Evolutionary conservation across 2,329 filamentous ascomycete species (phyloP), one percentile per base, ranked within the genome.

Genomic region (Aureobasidium subglaciale): DNA sequence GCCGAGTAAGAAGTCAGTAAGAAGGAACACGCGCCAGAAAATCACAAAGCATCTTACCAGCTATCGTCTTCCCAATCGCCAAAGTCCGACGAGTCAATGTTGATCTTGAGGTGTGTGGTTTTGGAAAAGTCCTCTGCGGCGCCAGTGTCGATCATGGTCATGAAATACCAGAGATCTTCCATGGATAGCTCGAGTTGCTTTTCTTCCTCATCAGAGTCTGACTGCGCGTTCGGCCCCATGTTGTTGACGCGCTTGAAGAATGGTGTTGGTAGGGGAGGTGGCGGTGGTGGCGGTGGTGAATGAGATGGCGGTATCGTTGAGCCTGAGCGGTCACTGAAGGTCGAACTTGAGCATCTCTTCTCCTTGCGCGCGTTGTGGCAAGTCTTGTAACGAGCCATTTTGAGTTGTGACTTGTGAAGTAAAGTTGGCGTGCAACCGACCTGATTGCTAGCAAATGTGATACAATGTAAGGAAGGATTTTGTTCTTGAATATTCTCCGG

Each of bases 1-100:
- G 20, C 24, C 10, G 8, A 29, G 13, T 15, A 22, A 7, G 4
- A 6, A 10, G 43, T 48, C 8, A 34, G 46, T 20, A 5, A 50
- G 22, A 18, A 15, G n/a, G 37, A 24, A 29, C 27, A 11, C 38
- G 34, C 30, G 43, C n/a, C 30, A 34, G 15, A 11, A 15, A 2
- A 10, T 29, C 15, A 20, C 20, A 20, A 20, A 13, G n/a, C 6
- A 22, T 6, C 35, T 24, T 53, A 43, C 37, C 27, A 54, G 15
- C 24, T 34, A 16, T 57, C 56, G 18, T 57, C 56, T 20, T 45
- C 40, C 25, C 25, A 30, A n/a, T 57, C 56, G 16, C 24, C 30
- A 41, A 50, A 57, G 40, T 27, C 32, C 13, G 48, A n/a, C 7
- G 45, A 27, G 38, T 53, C n/a, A 30, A 57, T 24, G 32, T 46